Base-by-base conservation (phyloP, 2,329 filamentous ascomycete species). In the Monosporascus sp. region DNA sequence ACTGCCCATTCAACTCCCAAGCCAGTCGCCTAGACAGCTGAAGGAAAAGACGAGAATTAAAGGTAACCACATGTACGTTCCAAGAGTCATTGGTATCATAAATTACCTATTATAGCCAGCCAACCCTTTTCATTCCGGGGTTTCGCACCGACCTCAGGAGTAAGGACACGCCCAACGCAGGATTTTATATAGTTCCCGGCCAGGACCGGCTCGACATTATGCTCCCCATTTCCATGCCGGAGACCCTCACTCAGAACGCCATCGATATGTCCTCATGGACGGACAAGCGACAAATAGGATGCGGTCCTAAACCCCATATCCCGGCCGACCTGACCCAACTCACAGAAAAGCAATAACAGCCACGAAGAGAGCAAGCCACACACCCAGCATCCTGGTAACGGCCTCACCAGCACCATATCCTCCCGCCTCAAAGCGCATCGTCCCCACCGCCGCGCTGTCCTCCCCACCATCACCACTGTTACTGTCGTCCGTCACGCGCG, bases 401-500 rank as follows among this genome's bases (percentile, higher is more conserved):
- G 2, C 17, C 38, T 14, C 2, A 22, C 43, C 24, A 6, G 5
- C 22, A 6, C 11, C 43, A 14, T 22, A 17, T 5, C 15, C 37
- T 6, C 43, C 7, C 20, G 24, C 6, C 24, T 6, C 5, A 6
- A 25, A 25, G 24, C 24, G 24, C 24, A 25, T 6, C 24, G 1
- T 25, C 6, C 24, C 24, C 24, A 11, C 43, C 20, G 43, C 43
- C 14, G 14, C 20, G 43, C 25, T 22, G 22, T 14, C 17, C 15
- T 45, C 43, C 6, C 17, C 43, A 6, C 7, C 11, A 14, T 2
- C 47, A 6, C 25, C 37, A 5, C 54, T 47, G 53, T 54, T 31
- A 51, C 57, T 39, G 24, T 59, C 52, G 48, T 49, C 55, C 50
- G 54, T 37, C 1, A 54, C 55, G 2, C 55, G 48, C 17, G 50